Base-by-base conservation (phyloP, 2,329 filamentous ascomycete genomes). In the Pseudogymnoascus sp. region DNA sequence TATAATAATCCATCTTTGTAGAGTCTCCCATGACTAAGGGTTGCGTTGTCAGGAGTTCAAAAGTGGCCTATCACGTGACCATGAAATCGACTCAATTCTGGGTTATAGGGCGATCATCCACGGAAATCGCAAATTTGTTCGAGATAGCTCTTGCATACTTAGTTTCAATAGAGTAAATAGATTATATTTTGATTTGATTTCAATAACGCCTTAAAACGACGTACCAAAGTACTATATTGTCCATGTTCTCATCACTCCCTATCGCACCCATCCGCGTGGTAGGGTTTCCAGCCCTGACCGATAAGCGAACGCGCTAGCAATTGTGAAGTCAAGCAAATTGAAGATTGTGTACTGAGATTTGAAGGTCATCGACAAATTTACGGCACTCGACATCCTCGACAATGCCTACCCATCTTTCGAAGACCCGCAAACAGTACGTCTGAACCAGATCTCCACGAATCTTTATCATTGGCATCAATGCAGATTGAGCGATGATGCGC, bases 351-450 rank as follows among this genome's bases (percentile, higher is more conserved):
- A 34, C 28, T 14, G 28, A 54, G 28, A 54, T 32, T 41, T 54
- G 47, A 54, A 54, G 47, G 47, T 32, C 47, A 54, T 54, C 47
- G 47, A 54, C 47, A 54, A 54, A 54, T 54, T 54, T 14, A 54
- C 47, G 47, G 47, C 47, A 32, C 47, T 54, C 47, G 47, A 54
- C 47, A 69, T 64, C 62, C 67, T 74, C 76, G 76, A 76, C 79
- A 81, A 87, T 87, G 86, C 87, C 87, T 85, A 89, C 87, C 78
- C 81, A 86, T 77, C 81, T 86, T 70, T 83, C 82, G 74, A 88
- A 89, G 80, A 90, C 87, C 78, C 82, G 87, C 79, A 90, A 89
- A 84, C 86, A 86, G 84, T 87, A 86, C 72, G 85, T 85, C 59
- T 70, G 34, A 37, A 57, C 43, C 38, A 32, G 35, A 41, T 47